phyloP scores from a whole-genome alignment of 2,329 filamentous ascomycete species.

The Aspergillus novoparasiticus region DNA sequence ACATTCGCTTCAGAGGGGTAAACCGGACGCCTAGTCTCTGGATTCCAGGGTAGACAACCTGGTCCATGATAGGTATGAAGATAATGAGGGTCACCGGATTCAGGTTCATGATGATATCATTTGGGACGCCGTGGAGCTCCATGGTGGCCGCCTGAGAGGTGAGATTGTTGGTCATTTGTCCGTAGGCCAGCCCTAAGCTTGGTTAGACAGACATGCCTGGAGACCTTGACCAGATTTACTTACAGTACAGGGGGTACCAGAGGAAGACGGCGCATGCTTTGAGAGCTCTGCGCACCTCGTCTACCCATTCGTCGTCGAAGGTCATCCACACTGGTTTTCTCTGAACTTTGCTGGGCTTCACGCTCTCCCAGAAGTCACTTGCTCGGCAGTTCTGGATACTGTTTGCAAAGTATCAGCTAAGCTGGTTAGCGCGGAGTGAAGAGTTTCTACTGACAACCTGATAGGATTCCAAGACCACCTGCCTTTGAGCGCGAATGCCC shows the following conservation, averaged over 20 bases:
- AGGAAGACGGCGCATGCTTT: conserved; percentile 69
- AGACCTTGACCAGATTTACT: not conserved
- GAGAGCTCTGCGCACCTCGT: conserved; percentile 70
- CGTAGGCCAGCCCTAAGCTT: conserved; percentile 48
- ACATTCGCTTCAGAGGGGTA: conserved; percentile 58
- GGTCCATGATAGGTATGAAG: conserved; percentile 57
- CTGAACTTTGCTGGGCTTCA: conserved; percentile 25
- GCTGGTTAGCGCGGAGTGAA: not conserved
- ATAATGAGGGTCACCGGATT: conserved; percentile 57
- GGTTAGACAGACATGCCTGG: not conserved
- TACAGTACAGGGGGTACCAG: conserved; percentile 53
- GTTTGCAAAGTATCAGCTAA: not conserved
- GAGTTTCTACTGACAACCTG: conserved; percentile 23
- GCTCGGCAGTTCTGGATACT: conserved; percentile 24
- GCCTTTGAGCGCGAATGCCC: conserved; percentile 63
- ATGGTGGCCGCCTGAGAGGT: conserved; percentile 58
- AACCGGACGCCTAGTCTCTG: conserved; percentile 51
- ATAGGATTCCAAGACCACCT: conserved; percentile 65
- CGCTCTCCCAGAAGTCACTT: conserved; percentile 25
- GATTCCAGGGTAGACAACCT: conserved; percentile 53
- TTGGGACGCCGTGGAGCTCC: conserved; percentile 54
- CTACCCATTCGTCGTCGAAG: conserved; percentile 79
- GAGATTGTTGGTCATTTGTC: conserved; percentile 58
- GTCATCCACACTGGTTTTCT: conserved; percentile 57
- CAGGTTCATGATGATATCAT: conserved; percentile 58